Percentiles rank a stretch among this genome's conserved stretches.
phyloP scores from a whole-genome alignment of 106 monocot genomes.

The Dendrobium catenatum region DNA sequence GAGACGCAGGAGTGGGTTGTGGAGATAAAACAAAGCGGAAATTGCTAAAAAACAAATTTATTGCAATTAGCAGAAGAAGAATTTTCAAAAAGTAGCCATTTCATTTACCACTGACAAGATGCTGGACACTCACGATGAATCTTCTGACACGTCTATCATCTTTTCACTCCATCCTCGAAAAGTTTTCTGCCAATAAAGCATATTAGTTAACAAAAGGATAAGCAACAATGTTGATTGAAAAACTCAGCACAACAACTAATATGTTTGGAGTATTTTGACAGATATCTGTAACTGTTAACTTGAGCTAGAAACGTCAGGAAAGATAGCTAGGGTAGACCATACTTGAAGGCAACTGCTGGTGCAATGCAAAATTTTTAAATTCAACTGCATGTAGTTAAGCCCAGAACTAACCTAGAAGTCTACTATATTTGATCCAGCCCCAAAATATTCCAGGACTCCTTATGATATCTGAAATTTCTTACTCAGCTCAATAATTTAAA shows the following conservation, averaged over 20 bases:
- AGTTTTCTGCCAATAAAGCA: slow-evolving; percentile 55
- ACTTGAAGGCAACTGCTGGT: neutral
- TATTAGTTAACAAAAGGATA: neutral
- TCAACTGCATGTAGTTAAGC: too few species aligned
- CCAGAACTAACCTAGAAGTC: too few species aligned
- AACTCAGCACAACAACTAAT: neutral
- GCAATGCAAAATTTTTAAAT: too few species aligned
- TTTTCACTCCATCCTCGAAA: slow-evolving; percentile 92
- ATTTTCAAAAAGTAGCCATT: neutral
- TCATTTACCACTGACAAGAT: neutral
- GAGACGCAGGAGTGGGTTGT: slow-evolving; percentile 54
- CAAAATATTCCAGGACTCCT: too few species aligned
- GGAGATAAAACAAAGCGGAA: slow-evolving; percentile 86
- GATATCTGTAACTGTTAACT: neutral
- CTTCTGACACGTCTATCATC: slow-evolving; percentile 80
- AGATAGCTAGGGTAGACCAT: neutral
- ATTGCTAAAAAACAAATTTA: slow-evolving; percentile 19
- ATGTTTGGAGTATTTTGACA: neutral
- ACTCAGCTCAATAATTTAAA: too few species aligned
- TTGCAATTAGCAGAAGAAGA: neutral
- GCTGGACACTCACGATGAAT: slow-evolving; percentile 51
- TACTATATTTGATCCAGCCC: too few species aligned
- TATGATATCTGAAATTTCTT: too few species aligned
- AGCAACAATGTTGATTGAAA: neutral
- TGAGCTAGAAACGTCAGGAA: neutral